These are phyloP conservation scores for Hygrophorus pudorinus DNA, from an alignment of 768 basidiomycete species.

Conservation along the genomic window DNA sequence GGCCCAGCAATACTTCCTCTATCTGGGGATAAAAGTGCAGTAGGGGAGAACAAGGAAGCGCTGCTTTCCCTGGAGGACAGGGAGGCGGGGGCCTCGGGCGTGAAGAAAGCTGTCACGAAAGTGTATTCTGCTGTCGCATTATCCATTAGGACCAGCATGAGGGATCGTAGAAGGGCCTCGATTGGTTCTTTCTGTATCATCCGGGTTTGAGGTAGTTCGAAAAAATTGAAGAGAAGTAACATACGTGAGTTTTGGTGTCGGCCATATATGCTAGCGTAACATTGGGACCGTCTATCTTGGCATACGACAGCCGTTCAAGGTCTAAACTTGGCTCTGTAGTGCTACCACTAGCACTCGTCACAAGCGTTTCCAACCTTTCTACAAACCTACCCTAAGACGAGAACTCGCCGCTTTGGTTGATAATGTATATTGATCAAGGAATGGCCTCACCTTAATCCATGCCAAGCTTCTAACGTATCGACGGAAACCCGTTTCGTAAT, in stretches of 20 bases:
- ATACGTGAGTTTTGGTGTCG: constrained; percentile 79
- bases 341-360: constrained; percentile 31
- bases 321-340: constrained; percentile 29
- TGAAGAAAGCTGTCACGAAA: constrained; percentile 82
- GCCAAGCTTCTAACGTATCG: constrained; percentile 79
- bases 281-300: constrained; percentile 70
- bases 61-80: constrained; percentile 25
- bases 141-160: constrained; percentile 86
- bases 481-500: constrained; percentile 93
- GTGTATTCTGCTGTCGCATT: constrained; percentile 90
- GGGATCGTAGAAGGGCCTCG: constrained; percentile 79
- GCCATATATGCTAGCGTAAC: constrained; percentile 82
- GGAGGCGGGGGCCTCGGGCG: constrained; percentile 20
- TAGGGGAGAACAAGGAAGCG: constrained; percentile 26
- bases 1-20: constrained; percentile 28
- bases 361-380: constrained; percentile 65
- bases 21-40: constrained; percentile 34
- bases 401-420: not conserved
- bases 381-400: constrained; percentile 44
- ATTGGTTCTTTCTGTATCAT: constrained; percentile 60
- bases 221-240: constrained; percentile 20
- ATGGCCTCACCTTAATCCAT: constrained; percentile 53
- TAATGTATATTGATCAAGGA: constrained; percentile 1
- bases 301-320: constrained; percentile 50
- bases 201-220: constrained; percentile 6